Evolutionary conservation across 805 yeast species (phyloP), one percentile per base, ranked within the genome.

Genomic region (Nakazawaea ambrosiae): DNA sequence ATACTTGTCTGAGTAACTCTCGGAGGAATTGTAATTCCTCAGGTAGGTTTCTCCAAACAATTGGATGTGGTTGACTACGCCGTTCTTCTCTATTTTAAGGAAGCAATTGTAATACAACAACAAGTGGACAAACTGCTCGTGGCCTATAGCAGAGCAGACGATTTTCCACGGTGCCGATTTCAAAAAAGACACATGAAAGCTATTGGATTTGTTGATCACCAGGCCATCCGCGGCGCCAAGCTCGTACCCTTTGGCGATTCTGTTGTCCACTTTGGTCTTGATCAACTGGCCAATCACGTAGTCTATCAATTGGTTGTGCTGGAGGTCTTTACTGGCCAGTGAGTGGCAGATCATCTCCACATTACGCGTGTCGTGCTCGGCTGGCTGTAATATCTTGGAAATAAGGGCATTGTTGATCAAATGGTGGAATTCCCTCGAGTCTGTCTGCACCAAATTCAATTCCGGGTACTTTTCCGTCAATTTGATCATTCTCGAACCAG

Each of bases 121-220:
- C 16, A 77, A 32, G 6, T 61, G 40, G 4, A 65, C 33, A 47
- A 78, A 76, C 1, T 41, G 39, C 1, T 40, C 39, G 6, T 54
- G 49, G 0, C 80, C 81, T 2, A 75, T 44, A 1, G 54, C 22
- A 2, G 40, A 42, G 40, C 59, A 70, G 0, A 77, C 37, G 3
- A 49, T 43, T 22, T 62, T 61, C 76, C 84, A 78, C 2, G 50
- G 43, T 3, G 57, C 46, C 4, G 61, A 49, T 41, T 74, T 75
- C 15, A 81, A 43, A 2, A 52, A 37, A 14, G 61, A 55, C 3
- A 63, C 61, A 18, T 56, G 55, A n/a, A 65, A 54, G 42, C 66
- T 73, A 6, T 57, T 49, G 5, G 58, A 52, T 2, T 47, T 44
- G 25, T 66, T 56, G 0, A n/a, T 10, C 20, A 23, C 18, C n/a